A percentile compares a stretch with the other conserved stretches of the same genome.
Evolutionary conservation across 805 yeast species (phyloP).

Genomic region (Metschnikowia gelsemii): DNA sequence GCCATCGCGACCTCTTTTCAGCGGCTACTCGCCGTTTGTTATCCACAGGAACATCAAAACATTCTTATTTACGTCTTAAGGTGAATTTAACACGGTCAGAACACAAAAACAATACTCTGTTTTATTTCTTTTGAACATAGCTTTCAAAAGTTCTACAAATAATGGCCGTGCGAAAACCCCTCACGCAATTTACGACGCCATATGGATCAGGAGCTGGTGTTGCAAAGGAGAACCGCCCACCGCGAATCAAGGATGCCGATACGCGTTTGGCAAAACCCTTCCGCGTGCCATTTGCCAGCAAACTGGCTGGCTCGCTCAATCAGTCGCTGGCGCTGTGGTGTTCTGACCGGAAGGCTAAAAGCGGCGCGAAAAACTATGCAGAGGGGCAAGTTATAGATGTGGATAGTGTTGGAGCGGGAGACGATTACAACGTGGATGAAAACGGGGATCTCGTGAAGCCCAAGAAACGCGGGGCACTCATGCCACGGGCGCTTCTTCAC

Average conservation of each 20-base stretch:
- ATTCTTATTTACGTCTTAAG: too few species aligned
- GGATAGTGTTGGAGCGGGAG: slow-evolving; percentile 20
- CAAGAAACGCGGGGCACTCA: slow-evolving; percentile 55
- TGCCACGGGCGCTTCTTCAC: slow-evolving; percentile 51
- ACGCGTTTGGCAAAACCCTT: slow-evolving; percentile 63
- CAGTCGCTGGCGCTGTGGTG: slow-evolving; percentile 4
- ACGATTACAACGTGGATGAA: slow-evolving; percentile 33
- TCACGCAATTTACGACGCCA: slow-evolving; percentile 42
- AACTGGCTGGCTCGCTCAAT: slow-evolving; percentile 12
- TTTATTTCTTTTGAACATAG: background rate
- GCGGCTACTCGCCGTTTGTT: background rate
- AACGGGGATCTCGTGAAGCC: slow-evolving; percentile 28
- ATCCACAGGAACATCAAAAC: slow-evolving; percentile 12
- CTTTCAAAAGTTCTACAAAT: background rate
- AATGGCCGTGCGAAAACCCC: slow-evolving; percentile 34
- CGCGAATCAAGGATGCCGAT: slow-evolving; percentile 52
- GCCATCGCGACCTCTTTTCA: slow-evolving; percentile 6
- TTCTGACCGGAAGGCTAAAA: slow-evolving; percentile 30
- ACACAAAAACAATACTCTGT: background rate
- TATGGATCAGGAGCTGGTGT: slow-evolving; percentile 72
- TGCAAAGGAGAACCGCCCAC: slow-evolving; percentile 53
- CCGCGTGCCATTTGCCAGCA: slow-evolving; percentile 54
- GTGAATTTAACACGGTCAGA: too few species aligned
- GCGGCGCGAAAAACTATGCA: slow-evolving; percentile 36
- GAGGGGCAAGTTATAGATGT: slow-evolving; percentile 18